Conservation (phyloP, 148 eudicot species). For the Agrostemma githago region DNA sequence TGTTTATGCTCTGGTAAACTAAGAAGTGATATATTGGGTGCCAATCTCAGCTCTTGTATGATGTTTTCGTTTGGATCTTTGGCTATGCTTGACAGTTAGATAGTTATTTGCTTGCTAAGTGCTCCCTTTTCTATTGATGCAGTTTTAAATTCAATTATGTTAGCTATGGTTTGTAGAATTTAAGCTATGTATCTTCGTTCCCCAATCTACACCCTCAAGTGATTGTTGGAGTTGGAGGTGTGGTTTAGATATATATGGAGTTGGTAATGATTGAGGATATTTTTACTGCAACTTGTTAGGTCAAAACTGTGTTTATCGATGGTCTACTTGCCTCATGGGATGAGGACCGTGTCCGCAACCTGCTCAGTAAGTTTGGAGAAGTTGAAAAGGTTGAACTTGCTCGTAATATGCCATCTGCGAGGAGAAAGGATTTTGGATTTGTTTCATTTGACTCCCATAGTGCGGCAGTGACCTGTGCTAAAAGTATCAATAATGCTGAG, state of each 20-base stretch:
- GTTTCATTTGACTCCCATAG: conserved; percentile 85
- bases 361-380: conserved; percentile 68
- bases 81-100: background rate
- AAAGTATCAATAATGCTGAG: conserved; percentile 82
- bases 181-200: background rate
- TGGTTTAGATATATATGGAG: background rate
- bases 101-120: conserved; percentile 1
- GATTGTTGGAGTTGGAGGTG: background rate
- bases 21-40: background rate
- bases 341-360: conserved; percentile 68
- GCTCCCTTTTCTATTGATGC: background rate
- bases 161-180: background rate
- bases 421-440: conserved; percentile 95
- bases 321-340: conserved; percentile 94
- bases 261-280: conserved; percentile 7
- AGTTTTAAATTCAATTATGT: background rate
- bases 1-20: background rate
- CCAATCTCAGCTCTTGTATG: background rate
- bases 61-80: background rate
- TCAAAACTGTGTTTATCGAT: conserved; percentile 91
- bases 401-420: conserved; percentile 96
- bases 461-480: conserved; percentile 89
- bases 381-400: conserved; percentile 95
- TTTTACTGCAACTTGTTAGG: conserved; percentile 43
- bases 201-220: background rate